Evolutionary conservation across 768 basidiomycete species (phyloP).

Genomic region (Tremella yokohamensis): DNA sequence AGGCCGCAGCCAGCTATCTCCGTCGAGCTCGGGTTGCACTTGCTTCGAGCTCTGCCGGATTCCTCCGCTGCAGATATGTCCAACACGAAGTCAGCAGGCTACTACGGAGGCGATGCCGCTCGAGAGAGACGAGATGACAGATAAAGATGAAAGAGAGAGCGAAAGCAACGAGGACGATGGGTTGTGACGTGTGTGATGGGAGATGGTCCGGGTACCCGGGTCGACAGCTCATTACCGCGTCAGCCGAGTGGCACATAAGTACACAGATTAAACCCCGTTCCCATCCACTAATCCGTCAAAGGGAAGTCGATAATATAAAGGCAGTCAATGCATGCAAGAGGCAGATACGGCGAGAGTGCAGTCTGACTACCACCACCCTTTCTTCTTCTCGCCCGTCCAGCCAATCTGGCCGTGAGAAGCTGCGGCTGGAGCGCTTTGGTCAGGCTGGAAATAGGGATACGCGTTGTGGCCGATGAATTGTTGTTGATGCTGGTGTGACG

Average conservation of each 20-base stretch:
- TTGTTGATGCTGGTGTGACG: slow-evolving; percentile 14
- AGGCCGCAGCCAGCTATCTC: background rate
- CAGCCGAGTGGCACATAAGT: background rate
- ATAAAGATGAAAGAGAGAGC: background rate
- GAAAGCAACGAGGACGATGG: no score
- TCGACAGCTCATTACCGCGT: background rate
- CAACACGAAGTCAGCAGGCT: background rate
- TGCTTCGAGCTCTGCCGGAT: background rate
- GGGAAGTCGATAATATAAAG: background rate
- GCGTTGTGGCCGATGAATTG: background rate
- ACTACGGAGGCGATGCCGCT: no score
- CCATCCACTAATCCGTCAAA: background rate
- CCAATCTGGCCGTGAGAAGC: slow-evolving; percentile 17
- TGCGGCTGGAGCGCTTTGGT: background rate
- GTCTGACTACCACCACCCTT: slow-evolving; percentile 29
- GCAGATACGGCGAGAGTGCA: background rate
- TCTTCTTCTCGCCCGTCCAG: slow-evolving; percentile 21
- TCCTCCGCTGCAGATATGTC: background rate
- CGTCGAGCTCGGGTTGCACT: background rate
- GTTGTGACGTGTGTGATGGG: no score
- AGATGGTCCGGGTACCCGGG: background rate
- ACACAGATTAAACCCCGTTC: no score
- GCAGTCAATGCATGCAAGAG: background rate
- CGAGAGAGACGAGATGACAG: no score
- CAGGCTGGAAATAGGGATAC: no score